A percentile compares a stretch with the other conserved stretches of the same genome.
phyloP scores from a whole-genome alignment of 2,329 filamentous ascomycete species.

The Claviceps cyperi region DNA sequence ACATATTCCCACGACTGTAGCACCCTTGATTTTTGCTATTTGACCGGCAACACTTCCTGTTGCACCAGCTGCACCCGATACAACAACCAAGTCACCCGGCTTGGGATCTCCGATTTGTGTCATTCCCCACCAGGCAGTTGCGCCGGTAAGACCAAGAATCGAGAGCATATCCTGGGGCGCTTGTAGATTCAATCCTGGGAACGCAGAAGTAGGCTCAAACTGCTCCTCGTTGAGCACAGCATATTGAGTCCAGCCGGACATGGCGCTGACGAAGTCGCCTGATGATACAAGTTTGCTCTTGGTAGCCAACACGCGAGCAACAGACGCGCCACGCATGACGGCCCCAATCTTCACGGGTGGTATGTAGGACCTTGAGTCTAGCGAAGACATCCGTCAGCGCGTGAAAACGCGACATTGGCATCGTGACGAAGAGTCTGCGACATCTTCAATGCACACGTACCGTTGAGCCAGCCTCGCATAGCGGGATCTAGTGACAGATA shows the following conservation, averaged over 20 bases:
- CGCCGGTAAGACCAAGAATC: slow-evolving; percentile 49
- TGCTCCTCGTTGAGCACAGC: slow-evolving; percentile 41
- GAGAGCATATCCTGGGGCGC: slow-evolving; percentile 45
- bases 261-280: slow-evolving; percentile 42
- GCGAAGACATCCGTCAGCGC: neutral
- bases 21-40: slow-evolving; percentile 60
- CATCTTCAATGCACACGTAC: slow-evolving; percentile 17
- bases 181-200: slow-evolving; percentile 22
- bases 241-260: slow-evolving; percentile 52
- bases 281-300: slow-evolving; percentile 38
- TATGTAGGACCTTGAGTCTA: slow-evolving; percentile 43
- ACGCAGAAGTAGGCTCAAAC: slow-evolving; percentile 24
- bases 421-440: neutral
- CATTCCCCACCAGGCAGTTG: slow-evolving; percentile 68
- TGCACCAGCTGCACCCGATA: slow-evolving; percentile 64
- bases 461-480: slow-evolving; percentile 61
- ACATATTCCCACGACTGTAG: slow-evolving; percentile 47
- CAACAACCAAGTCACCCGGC: slow-evolving; percentile 59
- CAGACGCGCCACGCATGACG: slow-evolving; percentile 49
- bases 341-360: slow-evolving; percentile 54
- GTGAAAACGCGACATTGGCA: neutral
- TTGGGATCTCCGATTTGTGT: slow-evolving; percentile 52
- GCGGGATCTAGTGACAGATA: slow-evolving; percentile 61
- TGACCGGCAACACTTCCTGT: slow-evolving; percentile 66
- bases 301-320: slow-evolving; percentile 47